Percentiles rank a stretch among this genome's conserved stretches.
Conservation (phyloP, 352 stramenopile species). For the Blastocystis sp. region DNA sequence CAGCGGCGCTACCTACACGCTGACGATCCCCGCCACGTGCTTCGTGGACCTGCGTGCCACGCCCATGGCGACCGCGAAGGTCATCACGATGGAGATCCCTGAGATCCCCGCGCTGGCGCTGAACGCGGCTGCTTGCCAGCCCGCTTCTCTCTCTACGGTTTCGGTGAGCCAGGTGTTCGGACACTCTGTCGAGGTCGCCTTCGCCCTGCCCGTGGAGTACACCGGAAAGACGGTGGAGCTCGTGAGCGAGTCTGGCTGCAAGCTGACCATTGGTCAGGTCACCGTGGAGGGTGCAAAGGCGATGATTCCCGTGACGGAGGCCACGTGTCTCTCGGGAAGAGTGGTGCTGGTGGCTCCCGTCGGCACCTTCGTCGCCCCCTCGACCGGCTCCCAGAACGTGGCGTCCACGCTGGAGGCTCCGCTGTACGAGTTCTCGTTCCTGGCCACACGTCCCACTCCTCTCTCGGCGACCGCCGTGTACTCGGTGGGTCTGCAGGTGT, state of each 20-base stretch:
- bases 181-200: background rate
- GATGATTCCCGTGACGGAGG: background rate
- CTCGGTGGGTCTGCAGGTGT: background rate
- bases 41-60: background rate
- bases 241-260: background rate
- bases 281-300: background rate
- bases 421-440: constrained; percentile 13
- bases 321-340: background rate
- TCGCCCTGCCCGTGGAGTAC: constrained; percentile 8
- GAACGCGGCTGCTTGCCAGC: background rate
- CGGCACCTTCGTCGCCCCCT: background rate
- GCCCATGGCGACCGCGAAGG: background rate
- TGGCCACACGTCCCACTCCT: background rate
- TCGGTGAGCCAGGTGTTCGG: background rate
- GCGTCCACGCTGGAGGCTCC: background rate
- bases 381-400: background rate
- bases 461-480: constrained; percentile 26
- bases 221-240: background rate
- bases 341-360: background rate
- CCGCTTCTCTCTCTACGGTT: background rate
- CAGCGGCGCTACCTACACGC: background rate
- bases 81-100: background rate
- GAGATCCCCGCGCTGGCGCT: background rate
- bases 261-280: background rate
- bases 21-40: background rate